phyloP scores from a whole-genome alignment of 2,329 filamentous ascomycete genomes.

The Pseudogymnoascus sp. region DNA sequence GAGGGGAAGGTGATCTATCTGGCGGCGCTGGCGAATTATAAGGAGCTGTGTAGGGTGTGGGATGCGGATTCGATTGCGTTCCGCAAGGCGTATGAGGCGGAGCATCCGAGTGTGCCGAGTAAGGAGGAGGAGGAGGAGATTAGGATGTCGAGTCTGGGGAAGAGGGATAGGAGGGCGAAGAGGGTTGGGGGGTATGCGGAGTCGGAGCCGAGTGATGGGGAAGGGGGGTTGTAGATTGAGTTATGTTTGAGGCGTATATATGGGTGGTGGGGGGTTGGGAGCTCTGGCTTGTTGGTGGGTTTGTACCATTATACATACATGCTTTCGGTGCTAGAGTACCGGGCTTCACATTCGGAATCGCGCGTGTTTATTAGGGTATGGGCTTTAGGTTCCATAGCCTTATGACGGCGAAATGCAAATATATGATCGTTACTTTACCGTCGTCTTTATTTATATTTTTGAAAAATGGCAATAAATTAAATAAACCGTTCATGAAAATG shows the following conservation, averaged over 20 bases:
- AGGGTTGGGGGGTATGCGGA: slow-evolving; percentile 23
- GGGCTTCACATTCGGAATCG: not conserved
- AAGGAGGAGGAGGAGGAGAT: slow-evolving; percentile 23
- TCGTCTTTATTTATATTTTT: not conserved
- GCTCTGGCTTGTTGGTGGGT: not conserved
- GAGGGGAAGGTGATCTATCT: slow-evolving; percentile 60
- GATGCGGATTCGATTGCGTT: slow-evolving; percentile 55
- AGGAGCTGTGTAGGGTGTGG: slow-evolving; percentile 59
- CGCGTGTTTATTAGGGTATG: not conserved
- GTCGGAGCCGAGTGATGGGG: not conserved
- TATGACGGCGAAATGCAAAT: not conserved
- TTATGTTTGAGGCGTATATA: not conserved
- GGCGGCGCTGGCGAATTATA: slow-evolving; percentile 49
- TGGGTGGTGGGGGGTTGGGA: not conserved
- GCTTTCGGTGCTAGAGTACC: not conserved
- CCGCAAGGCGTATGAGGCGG: slow-evolving; percentile 42
- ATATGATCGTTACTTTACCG: not conserved
- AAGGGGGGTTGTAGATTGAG: not conserved
- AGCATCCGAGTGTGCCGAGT: slow-evolving; percentile 39
- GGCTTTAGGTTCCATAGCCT: not conserved
- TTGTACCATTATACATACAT: not conserved
- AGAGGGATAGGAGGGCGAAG: slow-evolving; percentile 27
- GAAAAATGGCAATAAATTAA: not conserved
- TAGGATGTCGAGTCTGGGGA: slow-evolving; percentile 20
- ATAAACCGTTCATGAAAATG: not conserved